Evolutionary conservation across 108 stramenopile genomes (phyloP).

Genomic region (Cyclotella kingstonii): DNA sequence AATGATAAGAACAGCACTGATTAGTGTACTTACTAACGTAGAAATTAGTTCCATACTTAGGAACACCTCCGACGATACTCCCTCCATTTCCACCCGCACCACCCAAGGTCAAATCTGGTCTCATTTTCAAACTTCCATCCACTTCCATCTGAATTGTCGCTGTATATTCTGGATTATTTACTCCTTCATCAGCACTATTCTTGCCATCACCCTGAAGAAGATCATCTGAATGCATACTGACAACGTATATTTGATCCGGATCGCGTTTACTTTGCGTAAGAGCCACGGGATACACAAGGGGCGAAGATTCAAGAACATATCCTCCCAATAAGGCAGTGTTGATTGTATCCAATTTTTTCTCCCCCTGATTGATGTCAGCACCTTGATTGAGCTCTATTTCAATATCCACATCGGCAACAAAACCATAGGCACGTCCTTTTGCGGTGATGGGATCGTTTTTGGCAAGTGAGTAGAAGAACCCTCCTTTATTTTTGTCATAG

Average conservation of each 20-base stretch:
- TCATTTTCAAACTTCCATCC: constrained; percentile 19
- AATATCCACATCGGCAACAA: constrained; percentile 31
- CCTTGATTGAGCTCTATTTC: constrained; percentile 14
- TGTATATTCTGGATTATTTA: constrained; percentile 36
- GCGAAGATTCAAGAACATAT: constrained; percentile 31
- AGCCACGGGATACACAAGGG: constrained; percentile 36
- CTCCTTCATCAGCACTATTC: neutral
- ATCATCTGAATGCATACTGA: constrained; percentile 37
- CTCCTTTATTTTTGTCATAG: constrained; percentile 21
- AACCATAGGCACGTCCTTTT: constrained; percentile 35
- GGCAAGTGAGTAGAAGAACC: constrained; percentile 34
- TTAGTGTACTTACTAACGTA: constrained; percentile 26
- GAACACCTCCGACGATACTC: constrained; percentile 22
- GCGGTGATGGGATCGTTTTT: constrained; percentile 6
- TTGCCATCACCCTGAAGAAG: neutral
- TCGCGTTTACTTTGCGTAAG: constrained; percentile 36
- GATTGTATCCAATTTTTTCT: too few species aligned
- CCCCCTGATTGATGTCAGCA: neutral
- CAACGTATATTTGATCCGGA: constrained; percentile 37
- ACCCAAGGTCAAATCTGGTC: constrained; percentile 41
- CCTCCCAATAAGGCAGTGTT: constrained; percentile 38
- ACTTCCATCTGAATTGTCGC: constrained; percentile 20
- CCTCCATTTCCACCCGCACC: constrained; percentile 28
- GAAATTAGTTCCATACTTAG: constrained; percentile 32
- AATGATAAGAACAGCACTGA: too few species aligned